Evolutionary conservation across 192 early-diverging fungal species (phyloP).

Genomic region (Spizellomyces punctatus): DNA sequence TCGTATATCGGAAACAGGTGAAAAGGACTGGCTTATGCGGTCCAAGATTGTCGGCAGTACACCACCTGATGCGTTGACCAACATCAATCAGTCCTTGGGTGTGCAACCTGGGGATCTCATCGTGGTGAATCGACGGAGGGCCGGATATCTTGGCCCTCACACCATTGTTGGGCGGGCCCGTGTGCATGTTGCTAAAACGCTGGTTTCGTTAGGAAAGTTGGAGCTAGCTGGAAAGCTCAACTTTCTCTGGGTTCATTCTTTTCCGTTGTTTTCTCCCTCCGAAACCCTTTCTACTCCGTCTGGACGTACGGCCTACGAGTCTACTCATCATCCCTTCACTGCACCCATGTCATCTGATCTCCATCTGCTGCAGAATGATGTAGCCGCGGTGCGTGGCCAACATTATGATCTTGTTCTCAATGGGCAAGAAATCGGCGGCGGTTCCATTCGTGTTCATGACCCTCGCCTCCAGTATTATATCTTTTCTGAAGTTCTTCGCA

Average conservation of each 20-base stretch:
- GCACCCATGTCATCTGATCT: conserved; percentile 74
- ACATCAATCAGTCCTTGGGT: conserved; percentile 11
- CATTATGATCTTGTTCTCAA: conserved; percentile 92
- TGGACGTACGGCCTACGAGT: conserved; percentile 28
- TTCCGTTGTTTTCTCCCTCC: conserved; percentile 83
- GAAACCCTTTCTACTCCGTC: conserved; percentile 45
- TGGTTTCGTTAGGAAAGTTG: conserved; percentile 16
- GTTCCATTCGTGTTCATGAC: conserved; percentile 86
- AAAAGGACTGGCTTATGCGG: conserved; percentile 15
- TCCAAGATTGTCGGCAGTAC: neutral
- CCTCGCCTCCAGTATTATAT: conserved; percentile 74
- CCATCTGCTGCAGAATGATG: conserved; percentile 60
- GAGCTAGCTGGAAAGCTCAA: conserved; percentile 32
- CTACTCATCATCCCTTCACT: conserved; percentile 94
- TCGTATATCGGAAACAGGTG: conserved; percentile 50
- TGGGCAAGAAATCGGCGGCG: conserved; percentile 89
- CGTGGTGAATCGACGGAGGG: conserved; percentile 52
- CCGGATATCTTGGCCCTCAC: conserved; percentile 46
- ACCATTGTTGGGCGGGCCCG: conserved; percentile 52
- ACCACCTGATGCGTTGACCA: neutral
- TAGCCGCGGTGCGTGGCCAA: conserved; percentile 65
- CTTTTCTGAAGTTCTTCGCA: conserved; percentile 69
- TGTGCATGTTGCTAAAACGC: conserved; percentile 35
- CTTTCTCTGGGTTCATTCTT: conserved; percentile 88
- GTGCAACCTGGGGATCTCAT: conserved; percentile 61